A percentile compares a stretch with the other conserved stretches of the same genome.
Evolutionary conservation across 1,284 basidiomycete genomes (phyloP).

Genomic region (Rhodotorula sp.): DNA sequence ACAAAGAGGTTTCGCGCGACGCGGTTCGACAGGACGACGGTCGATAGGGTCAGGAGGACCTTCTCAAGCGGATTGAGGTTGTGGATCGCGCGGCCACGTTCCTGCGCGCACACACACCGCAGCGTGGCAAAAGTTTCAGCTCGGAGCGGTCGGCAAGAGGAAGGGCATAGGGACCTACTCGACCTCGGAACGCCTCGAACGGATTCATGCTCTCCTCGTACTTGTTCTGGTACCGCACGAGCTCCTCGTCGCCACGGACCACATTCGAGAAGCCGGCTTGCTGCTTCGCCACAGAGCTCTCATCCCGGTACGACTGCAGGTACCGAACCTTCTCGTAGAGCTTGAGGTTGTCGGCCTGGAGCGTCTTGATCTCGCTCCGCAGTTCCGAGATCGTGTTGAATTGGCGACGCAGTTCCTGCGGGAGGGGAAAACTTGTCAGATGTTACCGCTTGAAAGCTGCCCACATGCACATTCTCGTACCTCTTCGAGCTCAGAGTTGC

Average conservation of each 20-base stretch:
- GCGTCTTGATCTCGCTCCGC: conserved; percentile 76
- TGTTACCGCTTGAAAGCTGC: not conserved
- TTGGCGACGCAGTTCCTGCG: conserved; percentile 84
- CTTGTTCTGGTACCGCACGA: conserved; percentile 81
- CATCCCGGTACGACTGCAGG: conserved; percentile 85
- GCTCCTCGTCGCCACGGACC: conserved; percentile 60
- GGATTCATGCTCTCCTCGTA: conserved; percentile 98
- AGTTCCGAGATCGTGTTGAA: conserved; percentile 89
- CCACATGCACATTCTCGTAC: conserved; percentile 50
- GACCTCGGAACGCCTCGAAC: conserved; percentile 91
- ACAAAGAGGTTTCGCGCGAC: conserved; percentile 66
- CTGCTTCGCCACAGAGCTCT: conserved; percentile 18
- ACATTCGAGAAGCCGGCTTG: conserved; percentile 32
- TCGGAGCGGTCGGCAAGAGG: not conserved
- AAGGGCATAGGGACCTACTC: conserved; percentile 59
- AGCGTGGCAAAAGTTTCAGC: not conserved
- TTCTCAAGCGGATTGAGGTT: conserved; percentile 89
- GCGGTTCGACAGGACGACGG: conserved; percentile 81
- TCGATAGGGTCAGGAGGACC: conserved; percentile 78
- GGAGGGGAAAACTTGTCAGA: not conserved
- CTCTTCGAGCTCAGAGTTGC: conserved; percentile 95
- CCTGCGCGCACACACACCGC: conserved; percentile 56
- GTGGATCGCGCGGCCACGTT: conserved; percentile 85
- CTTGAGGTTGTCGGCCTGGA: conserved; percentile 90
- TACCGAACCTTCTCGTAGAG: conserved; percentile 95